Evolutionary conservation across 1,139 yeast species (phyloP).

Genomic region (Candida labiduridarum): DNA sequence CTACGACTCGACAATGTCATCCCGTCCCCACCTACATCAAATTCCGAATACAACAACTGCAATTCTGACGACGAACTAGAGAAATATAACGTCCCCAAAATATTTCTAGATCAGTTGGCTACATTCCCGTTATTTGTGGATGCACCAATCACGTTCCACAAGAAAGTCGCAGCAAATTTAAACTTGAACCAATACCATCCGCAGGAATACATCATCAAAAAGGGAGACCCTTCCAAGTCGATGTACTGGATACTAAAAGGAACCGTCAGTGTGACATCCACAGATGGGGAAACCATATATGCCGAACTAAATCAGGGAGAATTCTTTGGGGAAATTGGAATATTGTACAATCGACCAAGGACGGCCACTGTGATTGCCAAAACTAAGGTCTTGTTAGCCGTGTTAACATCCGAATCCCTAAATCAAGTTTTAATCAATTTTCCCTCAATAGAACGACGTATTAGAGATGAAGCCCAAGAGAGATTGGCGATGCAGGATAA

Average conservation of each 20-base stretch:
- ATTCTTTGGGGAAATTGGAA: conserved; percentile 80
- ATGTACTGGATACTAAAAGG: conserved; percentile 84
- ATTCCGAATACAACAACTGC: background rate
- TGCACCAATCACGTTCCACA: conserved; percentile 67
- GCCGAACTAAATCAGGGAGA: conserved; percentile 72
- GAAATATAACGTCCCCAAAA: conserved; percentile 44
- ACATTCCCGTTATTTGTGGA: conserved; percentile 63
- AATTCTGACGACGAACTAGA: conserved; percentile 3
- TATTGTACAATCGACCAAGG: conserved; percentile 70
- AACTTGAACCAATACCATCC: conserved; percentile 63
- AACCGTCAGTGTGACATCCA: conserved; percentile 68
- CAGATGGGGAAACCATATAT: conserved; percentile 74
- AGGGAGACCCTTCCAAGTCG: conserved; percentile 74
- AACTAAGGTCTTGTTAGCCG: conserved; percentile 66
- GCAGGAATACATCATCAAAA: conserved; percentile 66
- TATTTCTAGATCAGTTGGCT: conserved; percentile 52
- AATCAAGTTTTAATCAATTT: conserved; percentile 60
- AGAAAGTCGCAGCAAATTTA: conserved; percentile 59
- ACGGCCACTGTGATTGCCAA: conserved; percentile 81
- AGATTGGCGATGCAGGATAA: conserved; percentile 70
- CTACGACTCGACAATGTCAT: conserved; percentile 1
- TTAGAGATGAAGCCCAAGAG: conserved; percentile 79
- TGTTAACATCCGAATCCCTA: conserved; percentile 64
- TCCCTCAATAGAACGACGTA: conserved; percentile 66
- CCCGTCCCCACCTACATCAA: conserved; percentile 1